Evolutionary conservation across 345 rosid genomes (phyloP).

Genomic region (Eucalyptus shirleyi): DNA sequence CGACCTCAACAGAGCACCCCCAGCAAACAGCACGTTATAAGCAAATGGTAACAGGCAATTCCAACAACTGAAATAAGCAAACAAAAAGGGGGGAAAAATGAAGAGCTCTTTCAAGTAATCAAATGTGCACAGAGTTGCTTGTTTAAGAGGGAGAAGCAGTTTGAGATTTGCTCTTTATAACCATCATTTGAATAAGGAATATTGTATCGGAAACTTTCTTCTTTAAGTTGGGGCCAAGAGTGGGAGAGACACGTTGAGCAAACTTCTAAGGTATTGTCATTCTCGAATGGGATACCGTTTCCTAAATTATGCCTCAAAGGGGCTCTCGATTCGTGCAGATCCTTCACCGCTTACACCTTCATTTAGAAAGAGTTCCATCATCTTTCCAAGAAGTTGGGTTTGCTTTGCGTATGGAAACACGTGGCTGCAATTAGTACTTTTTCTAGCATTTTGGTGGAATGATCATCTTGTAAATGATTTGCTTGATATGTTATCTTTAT

Average conservation of each 20-base stretch:
- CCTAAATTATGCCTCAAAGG: not conserved
- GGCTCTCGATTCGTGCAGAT: conserved; percentile 1
- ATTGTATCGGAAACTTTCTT: not conserved
- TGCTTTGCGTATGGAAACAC: conserved; percentile 2
- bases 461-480: not conserved
- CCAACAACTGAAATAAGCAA: not conserved
- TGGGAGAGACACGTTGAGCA: conserved; percentile 7
- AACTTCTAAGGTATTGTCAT: not conserved
- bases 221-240: not conserved
- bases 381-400: conserved; percentile 6
- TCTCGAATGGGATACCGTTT: not conserved
- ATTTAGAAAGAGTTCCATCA: not conserved
- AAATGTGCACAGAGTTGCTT: not conserved
- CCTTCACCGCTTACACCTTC: conserved; percentile 2
- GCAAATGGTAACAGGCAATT: not conserved
- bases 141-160: conserved; percentile 4
- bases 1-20: not conserved
- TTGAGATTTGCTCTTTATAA: conserved; percentile 15
- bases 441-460: not conserved
- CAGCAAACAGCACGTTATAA: not conserved
- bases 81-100: not conserved
- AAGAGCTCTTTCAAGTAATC: not conserved
- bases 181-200: conserved; percentile 1
- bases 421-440: not conserved
- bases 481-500: not conserved